A percentile compares a stretch with the other conserved stretches of the same genome.
Conservation (phyloP, 176 grass and related monocot species). For the Oryza rufipogon region DNA sequence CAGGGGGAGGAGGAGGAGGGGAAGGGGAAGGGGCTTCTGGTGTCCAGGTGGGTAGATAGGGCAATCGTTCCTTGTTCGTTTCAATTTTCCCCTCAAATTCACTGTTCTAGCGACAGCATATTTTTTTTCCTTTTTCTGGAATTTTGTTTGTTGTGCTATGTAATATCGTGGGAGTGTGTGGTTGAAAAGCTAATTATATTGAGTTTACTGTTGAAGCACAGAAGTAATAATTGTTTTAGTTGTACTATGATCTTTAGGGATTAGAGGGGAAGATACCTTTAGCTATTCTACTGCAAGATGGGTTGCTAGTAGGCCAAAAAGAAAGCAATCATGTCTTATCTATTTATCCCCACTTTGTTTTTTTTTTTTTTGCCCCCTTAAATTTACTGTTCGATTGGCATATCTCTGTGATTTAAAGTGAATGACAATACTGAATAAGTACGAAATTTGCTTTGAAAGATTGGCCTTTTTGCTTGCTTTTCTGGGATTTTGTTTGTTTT, state of each 20-base stretch:
- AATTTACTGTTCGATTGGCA: neutral
- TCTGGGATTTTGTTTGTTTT: neutral
- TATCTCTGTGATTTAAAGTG: neutral
- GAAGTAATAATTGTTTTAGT: neutral
- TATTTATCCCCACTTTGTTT: neutral
- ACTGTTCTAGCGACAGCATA: neutral
- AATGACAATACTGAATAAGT: neutral
- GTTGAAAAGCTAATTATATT: neutral
- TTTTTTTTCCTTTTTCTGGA: neutral
- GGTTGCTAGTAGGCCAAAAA: neutral
- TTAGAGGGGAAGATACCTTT: neutral
- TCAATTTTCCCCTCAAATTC: neutral
- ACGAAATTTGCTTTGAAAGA: neutral
- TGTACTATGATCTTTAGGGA: neutral
- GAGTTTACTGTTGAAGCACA: neutral
- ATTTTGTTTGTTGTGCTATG: neutral
- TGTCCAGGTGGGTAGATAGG: slow-evolving; percentile 19
- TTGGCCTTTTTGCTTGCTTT: neutral
- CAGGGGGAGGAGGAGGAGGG: neutral
- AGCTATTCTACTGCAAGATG: neutral
- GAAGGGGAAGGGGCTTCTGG: slow-evolving; percentile 18
- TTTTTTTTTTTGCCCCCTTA: neutral
- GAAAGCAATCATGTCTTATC: neutral
- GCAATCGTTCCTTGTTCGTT: too few species aligned
- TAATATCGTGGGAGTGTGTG: neutral